These are phyloP conservation scores for Angomonas ambiguus DNA, from an alignment of 208 protist genomes.

Conservation along the genomic window DNA sequence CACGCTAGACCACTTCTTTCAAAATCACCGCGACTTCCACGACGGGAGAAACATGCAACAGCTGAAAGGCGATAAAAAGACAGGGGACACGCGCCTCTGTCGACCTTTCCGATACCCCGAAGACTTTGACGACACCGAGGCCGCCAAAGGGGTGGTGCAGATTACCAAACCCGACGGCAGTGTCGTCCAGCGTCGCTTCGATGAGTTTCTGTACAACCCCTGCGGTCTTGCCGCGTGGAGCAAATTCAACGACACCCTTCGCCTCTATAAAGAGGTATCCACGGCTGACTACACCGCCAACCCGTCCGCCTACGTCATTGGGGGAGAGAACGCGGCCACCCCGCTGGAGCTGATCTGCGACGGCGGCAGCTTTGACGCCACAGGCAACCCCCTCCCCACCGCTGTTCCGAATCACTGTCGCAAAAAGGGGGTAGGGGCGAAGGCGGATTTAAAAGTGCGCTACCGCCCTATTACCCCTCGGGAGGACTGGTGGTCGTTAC, in stretches of 20 bases:
- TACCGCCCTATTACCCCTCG: slow-evolving; percentile 59
- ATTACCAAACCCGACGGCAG: not conserved
- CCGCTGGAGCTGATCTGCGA: slow-evolving; percentile 63
- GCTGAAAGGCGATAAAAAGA: slow-evolving; percentile 42
- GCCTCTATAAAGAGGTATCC: slow-evolving; percentile 36
- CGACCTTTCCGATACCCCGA: slow-evolving; percentile 50
- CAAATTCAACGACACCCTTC: slow-evolving; percentile 96
- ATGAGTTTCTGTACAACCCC: slow-evolving; percentile 85
- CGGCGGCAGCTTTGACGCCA: slow-evolving; percentile 52
- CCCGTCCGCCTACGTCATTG: not conserved
- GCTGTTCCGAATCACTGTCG: slow-evolving; percentile 53
- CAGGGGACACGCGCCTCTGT: slow-evolving; percentile 34
- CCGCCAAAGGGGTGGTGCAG: not conserved
- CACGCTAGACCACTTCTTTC: slow-evolving; percentile 94
- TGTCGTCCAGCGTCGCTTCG: slow-evolving; percentile 17
- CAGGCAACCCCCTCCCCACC: slow-evolving; percentile 35
- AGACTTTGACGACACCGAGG: slow-evolving; percentile 23
- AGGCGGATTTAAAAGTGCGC: slow-evolving; percentile 84
- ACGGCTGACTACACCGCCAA: not conserved
- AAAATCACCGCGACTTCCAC: slow-evolving; percentile 96
- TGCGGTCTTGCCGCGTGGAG: slow-evolving; percentile 95
- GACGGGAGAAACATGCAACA: slow-evolving; percentile 49
- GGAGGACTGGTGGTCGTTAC: slow-evolving; percentile 55
- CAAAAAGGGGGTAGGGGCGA: slow-evolving; percentile 89
- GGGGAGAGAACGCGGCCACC: slow-evolving; percentile 18